These are phyloP conservation scores for Perilla frutescens DNA, from an alignment of 257 asterid genomes.

Conservation along the genomic window DNA sequence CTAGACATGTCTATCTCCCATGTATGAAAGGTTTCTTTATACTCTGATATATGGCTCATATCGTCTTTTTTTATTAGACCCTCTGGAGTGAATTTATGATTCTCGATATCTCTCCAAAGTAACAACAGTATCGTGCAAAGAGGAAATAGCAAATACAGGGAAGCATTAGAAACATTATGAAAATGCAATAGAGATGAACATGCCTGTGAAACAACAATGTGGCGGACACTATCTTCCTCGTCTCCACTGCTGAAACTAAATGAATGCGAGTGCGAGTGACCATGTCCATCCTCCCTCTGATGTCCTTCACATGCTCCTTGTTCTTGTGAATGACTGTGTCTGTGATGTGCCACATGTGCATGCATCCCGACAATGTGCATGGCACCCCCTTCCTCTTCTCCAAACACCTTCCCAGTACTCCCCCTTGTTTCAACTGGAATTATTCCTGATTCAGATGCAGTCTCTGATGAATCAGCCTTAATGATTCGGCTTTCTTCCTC, in stretches of 20 bases:
- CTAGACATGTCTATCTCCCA: neutral
- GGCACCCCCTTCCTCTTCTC: constrained; percentile 85
- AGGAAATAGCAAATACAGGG: neutral
- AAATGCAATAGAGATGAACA: constrained; percentile 32
- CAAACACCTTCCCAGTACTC: constrained; percentile 55
- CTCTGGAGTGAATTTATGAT: neutral
- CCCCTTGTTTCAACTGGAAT: constrained; percentile 51
- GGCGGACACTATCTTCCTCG: constrained; percentile 70
- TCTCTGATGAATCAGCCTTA: constrained; percentile 47
- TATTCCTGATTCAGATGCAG: constrained; percentile 61
- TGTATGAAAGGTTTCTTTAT: neutral
- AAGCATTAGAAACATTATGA: neutral
- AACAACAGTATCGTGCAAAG: neutral
- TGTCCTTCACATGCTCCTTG: constrained; percentile 55
- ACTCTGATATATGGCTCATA: neutral
- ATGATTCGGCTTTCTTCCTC: constrained; percentile 51
- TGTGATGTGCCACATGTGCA: constrained; percentile 88
- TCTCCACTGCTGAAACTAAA: constrained; percentile 53
- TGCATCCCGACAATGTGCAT: constrained; percentile 95
- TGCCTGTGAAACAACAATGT: constrained; percentile 92
- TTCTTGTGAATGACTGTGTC: constrained; percentile 77
- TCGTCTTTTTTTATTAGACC: neutral
- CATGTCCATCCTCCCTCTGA: constrained; percentile 47
- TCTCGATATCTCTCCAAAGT: neutral
- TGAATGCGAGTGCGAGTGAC: constrained; percentile 69